phyloP scores from a whole-genome alignment of 441 rosid species.

The Manihot esculenta region DNA sequence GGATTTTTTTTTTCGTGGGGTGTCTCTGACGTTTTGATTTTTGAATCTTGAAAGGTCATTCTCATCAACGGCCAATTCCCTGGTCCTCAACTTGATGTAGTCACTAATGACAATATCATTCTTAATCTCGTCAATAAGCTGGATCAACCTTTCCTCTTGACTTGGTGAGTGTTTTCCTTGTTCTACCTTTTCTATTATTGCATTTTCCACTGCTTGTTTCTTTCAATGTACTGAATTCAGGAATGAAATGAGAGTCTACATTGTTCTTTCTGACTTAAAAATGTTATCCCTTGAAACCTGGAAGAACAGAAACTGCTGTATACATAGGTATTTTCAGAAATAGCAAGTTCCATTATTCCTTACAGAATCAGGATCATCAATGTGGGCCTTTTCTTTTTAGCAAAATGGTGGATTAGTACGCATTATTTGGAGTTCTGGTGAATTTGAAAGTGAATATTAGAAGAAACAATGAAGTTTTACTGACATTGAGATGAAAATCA shows the following conservation, averaged over 20 bases:
- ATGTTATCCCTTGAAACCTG: not conserved
- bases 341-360: not conserved
- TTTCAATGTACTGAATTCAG: not conserved
- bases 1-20: conserved; percentile 4
- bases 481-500: no score
- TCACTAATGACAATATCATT: conserved; percentile 82
- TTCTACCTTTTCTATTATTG: not conserved
- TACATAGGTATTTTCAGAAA: not conserved
- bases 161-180: conserved; percentile 60
- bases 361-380: not conserved
- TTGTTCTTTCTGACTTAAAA: not conserved
- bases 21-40: conserved; percentile 8
- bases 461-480: not conserved
- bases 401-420: not conserved
- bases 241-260: not conserved
- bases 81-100: conserved; percentile 84
- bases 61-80: conserved; percentile 94
- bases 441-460: not conserved
- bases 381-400: not conserved
- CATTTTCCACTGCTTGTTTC: not conserved
- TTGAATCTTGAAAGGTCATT: conserved; percentile 53
- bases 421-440: not conserved
- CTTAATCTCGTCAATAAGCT: conserved; percentile 89
- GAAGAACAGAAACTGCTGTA: not conserved
- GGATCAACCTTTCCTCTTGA: conserved; percentile 88